A percentile compares a stretch with the other conserved stretches of the same genome.
These are phyloP conservation scores for Bidens hawaiensis DNA, from an alignment of 140 eudicot genomes.

Conservation along the genomic window DNA sequence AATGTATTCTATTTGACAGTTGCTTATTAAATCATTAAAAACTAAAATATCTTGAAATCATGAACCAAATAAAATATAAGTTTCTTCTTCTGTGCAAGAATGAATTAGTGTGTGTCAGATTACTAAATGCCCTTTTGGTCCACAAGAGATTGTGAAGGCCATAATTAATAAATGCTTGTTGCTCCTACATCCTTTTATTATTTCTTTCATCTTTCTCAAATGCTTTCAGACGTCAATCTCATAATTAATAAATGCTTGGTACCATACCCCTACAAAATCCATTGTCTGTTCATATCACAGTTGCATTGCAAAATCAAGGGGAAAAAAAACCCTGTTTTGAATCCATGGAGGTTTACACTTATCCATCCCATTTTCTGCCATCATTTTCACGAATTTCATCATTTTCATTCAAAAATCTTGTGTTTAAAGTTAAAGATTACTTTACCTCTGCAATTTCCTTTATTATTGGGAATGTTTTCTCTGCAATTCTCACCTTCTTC, in stretches of 20 bases:
- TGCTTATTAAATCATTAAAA: too few relatives aligned
- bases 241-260: too few relatives aligned
- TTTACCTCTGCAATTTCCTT: constrained; percentile 52
- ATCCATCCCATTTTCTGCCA: constrained; percentile 54
- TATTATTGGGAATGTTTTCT: constrained; percentile 65
- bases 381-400: constrained; percentile 39
- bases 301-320: too few relatives aligned
- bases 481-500: constrained; percentile 83
- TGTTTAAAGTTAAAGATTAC: constrained; percentile 46
- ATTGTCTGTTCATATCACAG: too few relatives aligned
- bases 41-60: too few relatives aligned
- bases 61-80: too few relatives aligned
- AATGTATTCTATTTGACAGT: too few relatives aligned
- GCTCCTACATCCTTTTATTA: not conserved
- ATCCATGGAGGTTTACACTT: constrained; percentile 62
- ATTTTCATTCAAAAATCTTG: constrained; percentile 35
- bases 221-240: not conserved
- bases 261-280: too few relatives aligned
- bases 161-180: not conserved
- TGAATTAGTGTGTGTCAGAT: not conserved
- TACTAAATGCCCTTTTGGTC: not conserved
- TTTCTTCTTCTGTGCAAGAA: not conserved
- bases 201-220: not conserved
- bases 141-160: not conserved
- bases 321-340: not conserved